A percentile compares a stretch with the other conserved stretches of the same genome.
Conservation (phyloP, 768 basidiomycete species). For the Psilocybe cubensis region DNA sequence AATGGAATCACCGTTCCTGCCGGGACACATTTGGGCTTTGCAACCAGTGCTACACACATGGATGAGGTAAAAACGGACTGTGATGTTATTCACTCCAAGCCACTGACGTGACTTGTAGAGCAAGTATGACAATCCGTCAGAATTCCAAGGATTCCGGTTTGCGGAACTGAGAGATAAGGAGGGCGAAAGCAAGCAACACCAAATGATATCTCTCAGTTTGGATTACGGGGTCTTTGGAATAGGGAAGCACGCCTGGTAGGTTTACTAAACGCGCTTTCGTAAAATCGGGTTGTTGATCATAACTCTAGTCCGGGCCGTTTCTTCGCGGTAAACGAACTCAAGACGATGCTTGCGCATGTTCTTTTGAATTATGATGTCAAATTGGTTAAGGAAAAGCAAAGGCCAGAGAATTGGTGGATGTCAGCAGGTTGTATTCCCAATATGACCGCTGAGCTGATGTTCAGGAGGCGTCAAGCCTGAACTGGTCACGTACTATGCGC, state of each 20-base stretch:
- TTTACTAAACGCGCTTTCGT: neutral
- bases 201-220: slow-evolving; percentile 20
- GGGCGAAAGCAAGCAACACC: slow-evolving; percentile 28
- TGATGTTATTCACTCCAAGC: neutral
- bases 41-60: slow-evolving; percentile 11
- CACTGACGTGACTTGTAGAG: slow-evolving; percentile 16
- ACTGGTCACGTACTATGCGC: neutral
- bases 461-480: slow-evolving; percentile 20
- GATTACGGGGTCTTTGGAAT: slow-evolving; percentile 43
- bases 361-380: slow-evolving; percentile 44
- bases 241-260: slow-evolving; percentile 38
- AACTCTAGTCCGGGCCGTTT: slow-evolving; percentile 42
- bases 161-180: slow-evolving; percentile 36
- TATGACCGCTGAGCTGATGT: slow-evolving; percentile 24
- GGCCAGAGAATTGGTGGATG: slow-evolving; percentile 24
- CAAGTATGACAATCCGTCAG: slow-evolving; percentile 43
- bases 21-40: slow-evolving; percentile 18
- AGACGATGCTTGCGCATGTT: slow-evolving; percentile 42
- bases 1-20: slow-evolving; percentile 18
- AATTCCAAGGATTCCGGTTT: slow-evolving; percentile 54
- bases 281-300: neutral
- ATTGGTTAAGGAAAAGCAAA: slow-evolving; percentile 26
- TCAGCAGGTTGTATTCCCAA: slow-evolving; percentile 21
- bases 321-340: slow-evolving; percentile 48
- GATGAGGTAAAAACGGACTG: slow-evolving; percentile 13